Base-by-base conservation (phyloP, 805 yeast species). In the Tetrapisispora nanseiensis region DNA sequence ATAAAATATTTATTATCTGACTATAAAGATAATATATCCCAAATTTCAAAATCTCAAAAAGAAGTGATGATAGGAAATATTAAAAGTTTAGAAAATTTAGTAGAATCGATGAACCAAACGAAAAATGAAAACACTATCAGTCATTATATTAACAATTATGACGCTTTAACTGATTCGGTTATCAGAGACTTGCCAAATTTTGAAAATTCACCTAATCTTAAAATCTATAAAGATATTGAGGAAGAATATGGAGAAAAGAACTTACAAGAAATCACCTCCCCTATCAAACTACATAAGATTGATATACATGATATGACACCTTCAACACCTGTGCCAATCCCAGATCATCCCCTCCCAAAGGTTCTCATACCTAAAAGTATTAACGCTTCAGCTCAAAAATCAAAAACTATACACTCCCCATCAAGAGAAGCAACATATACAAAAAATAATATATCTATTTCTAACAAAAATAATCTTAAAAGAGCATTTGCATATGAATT, bases 261-360 rank as follows among this genome's bases (percentile, higher is more conserved):
- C 7, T 18, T 16, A 28, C 31, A 33, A 7, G 12, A n/a, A 5
- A 31, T 19, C 2, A n/a, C 12, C 7, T 41, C 43, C 10, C 43
- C 43, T 23, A 13, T 28, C 3, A 22, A 18, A 4, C 23, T 23
- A 19, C 34, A 18, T n/a, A 15, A 40, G 11, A 11, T 37, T 1
- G 40, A 42, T 9, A 37, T 9, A 4, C n/a, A n/a, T 8, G 26
- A 18, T 9, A n/a, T 40, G 16, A 49, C 18, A 28, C 60, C 60
- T 3, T 48, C 50, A 26, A 56, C 60, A 2, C 60, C 60, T 1
- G 51, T 56, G 9, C 60, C 60, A 1, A 48, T 56, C 3, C 60
- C 60, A 18, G 60, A 56, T 35, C 57, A 50, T 27, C 59, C 61
- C 1, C 33, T 52, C 19, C 48, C 58, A 7, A 54, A 49, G 36